phyloP scores from a whole-genome alignment of 306 rosid genomes.

The Lagenaria siceraria region DNA sequence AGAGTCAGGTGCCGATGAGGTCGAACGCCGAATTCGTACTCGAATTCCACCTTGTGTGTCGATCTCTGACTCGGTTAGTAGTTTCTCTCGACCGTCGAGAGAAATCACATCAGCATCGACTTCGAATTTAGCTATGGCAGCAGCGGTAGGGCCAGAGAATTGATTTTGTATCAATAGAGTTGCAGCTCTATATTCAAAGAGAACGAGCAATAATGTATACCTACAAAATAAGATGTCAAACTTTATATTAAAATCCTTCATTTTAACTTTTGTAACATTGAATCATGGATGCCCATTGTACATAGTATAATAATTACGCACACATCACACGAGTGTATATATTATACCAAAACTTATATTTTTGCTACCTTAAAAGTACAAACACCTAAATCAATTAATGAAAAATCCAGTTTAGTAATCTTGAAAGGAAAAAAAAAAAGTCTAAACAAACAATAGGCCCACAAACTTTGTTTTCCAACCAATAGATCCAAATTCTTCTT shows the following conservation, averaged over 20 bases:
- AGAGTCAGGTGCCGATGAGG: conserved; percentile 13
- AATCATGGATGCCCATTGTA: not conserved
- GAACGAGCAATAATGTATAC: conserved; percentile 31
- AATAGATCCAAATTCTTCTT: not conserved
- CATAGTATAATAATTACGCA: not conserved
- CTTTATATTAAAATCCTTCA: not conserved
- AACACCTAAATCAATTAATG: not conserved
- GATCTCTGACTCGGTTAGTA: conserved; percentile 19
- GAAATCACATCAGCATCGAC: conserved; percentile 28
- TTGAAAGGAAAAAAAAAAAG: not conserved
- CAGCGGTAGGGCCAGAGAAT: conserved; percentile 25
- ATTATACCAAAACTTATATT: not conserved
- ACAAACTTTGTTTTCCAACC: not conserved
- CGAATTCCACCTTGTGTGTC: conserved; percentile 19
- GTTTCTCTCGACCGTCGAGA: conserved; percentile 25
- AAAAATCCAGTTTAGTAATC: not conserved
- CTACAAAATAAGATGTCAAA: not conserved
- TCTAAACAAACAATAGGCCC: not conserved
- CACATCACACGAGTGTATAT: not conserved
- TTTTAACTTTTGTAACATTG: not conserved
- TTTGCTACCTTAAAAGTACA: not conserved
- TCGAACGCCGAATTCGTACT: conserved; percentile 24
- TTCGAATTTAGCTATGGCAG: conserved; percentile 21
- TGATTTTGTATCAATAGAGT: conserved; percentile 15
- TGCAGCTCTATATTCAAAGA: conserved; percentile 34